Percentiles rank a stretch among this genome's conserved stretches.
phyloP scores from a whole-genome alignment of 2,329 filamentous ascomycete species.

The Rutstroemia sp. region DNA sequence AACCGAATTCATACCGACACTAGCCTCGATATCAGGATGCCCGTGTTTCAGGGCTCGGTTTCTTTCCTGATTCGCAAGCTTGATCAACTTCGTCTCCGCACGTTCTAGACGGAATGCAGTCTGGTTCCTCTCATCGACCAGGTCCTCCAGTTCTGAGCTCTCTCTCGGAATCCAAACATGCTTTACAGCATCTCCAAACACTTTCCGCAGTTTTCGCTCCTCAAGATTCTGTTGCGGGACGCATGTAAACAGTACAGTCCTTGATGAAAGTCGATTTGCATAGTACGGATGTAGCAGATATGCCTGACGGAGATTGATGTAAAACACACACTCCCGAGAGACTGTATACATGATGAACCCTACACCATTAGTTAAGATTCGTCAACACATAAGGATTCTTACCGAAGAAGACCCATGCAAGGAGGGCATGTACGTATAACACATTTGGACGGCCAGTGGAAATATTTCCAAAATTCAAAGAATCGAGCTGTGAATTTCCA shows the following conservation, averaged over 20 bases:
- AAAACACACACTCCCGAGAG: conserved; percentile 59
- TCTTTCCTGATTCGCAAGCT: conserved; percentile 47
- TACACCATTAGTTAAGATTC: conserved; percentile 11
- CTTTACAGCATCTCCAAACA: conserved; percentile 56
- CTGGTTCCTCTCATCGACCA: conserved; percentile 51
- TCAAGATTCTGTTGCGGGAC: conserved; percentile 55
- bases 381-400: background rate
- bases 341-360: conserved; percentile 59
- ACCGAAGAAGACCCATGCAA: conserved; percentile 57
- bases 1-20: conserved; percentile 4
- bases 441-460: conserved; percentile 32
- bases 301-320: conserved; percentile 62
- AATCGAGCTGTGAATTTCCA: conserved; percentile 46
- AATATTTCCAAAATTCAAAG: conserved; percentile 55
- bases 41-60: conserved; percentile 46
- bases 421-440: conserved; percentile 50
- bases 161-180: conserved; percentile 58
- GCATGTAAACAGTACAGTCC: conserved; percentile 59
- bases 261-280: conserved; percentile 56
- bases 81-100: conserved; percentile 57
- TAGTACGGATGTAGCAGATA: conserved; percentile 61
- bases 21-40: conserved; percentile 30
- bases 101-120: conserved; percentile 54
- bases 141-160: conserved; percentile 49
- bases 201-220: conserved; percentile 46